A percentile compares a stretch with the other conserved stretches of the same genome.
Evolutionary conservation across 495 filamentous ascomycete species (phyloP).

Genomic region (Xylaria grammica): DNA sequence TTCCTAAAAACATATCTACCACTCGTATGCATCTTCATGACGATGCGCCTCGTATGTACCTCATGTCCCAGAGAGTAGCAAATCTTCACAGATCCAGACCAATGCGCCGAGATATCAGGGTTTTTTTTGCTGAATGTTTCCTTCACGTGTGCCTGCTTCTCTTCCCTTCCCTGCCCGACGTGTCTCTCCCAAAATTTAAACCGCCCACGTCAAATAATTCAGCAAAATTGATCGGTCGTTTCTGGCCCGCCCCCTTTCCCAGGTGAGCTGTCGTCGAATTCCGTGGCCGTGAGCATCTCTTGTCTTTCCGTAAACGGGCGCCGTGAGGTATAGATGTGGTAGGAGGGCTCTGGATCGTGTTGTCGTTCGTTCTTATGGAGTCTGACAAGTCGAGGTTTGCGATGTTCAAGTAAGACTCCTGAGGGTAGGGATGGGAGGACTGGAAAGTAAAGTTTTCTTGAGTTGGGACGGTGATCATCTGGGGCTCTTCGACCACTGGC

Average conservation of each 20-base stretch:
- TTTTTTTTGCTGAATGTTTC: background rate
- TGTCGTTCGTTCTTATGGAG: slow-evolving; percentile 35
- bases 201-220: slow-evolving; percentile 85
- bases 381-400: slow-evolving; percentile 58
- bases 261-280: slow-evolving; percentile 50
- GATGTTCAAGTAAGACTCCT: slow-evolving; percentile 69
- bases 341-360: slow-evolving; percentile 35
- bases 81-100: slow-evolving; percentile 13
- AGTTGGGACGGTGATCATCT: slow-evolving; percentile 42
- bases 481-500: slow-evolving; percentile 35
- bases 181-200: slow-evolving; percentile 67
- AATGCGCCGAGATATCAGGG: slow-evolving; percentile 20
- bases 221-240: slow-evolving; percentile 74
- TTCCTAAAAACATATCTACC: slow-evolving; percentile 18
- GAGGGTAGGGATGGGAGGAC: slow-evolving; percentile 68
- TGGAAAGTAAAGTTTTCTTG: slow-evolving; percentile 73
- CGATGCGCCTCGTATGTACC: slow-evolving; percentile 3
- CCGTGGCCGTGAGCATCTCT: slow-evolving; percentile 44
- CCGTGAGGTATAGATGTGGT: slow-evolving; percentile 40
- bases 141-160: slow-evolving; percentile 69
- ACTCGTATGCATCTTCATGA: slow-evolving; percentile 13
- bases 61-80: slow-evolving; percentile 14
- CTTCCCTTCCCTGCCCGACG: slow-evolving; percentile 70
- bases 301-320: slow-evolving; percentile 35
- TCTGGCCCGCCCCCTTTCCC: slow-evolving; percentile 70